phyloP scores from a whole-genome alignment of 2,329 filamentous ascomycete genomes.

The Colletotrichum graminicola region DNA sequence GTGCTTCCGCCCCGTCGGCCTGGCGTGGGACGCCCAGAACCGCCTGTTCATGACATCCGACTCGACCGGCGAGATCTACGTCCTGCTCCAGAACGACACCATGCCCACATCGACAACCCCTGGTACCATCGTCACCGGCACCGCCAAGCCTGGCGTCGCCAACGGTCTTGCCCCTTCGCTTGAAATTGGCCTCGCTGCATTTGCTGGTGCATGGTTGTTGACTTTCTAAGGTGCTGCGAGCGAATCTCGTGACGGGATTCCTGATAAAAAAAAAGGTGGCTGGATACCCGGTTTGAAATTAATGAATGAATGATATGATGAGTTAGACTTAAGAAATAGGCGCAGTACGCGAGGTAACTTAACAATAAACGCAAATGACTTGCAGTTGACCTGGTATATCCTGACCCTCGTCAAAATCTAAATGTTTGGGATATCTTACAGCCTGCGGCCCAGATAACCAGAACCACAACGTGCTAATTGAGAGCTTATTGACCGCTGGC shows the following conservation, averaged over 20 bases:
- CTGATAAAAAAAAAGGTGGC: background rate
- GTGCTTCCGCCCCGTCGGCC: constrained; percentile 74
- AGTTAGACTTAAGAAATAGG: no score
- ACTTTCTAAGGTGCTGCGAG: background rate
- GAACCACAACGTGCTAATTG: background rate
- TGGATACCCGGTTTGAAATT: background rate
- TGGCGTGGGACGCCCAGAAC: constrained; percentile 64
- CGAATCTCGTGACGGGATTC: no score
- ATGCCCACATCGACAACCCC: constrained; percentile 28
- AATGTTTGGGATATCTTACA: background rate
- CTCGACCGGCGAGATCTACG: constrained; percentile 74
- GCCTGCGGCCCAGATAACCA: background rate
- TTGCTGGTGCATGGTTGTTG: background rate
- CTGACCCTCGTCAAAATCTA: no score
- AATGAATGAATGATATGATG: background rate
- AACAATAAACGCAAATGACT: background rate
- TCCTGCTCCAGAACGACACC: constrained; percentile 53
- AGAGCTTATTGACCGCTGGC: background rate
- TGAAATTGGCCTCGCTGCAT: background rate
- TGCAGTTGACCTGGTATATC: background rate
- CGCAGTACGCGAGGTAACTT: background rate
- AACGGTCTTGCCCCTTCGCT: constrained; percentile 8
- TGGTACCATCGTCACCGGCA: constrained; percentile 30
- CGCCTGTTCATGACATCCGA: constrained; percentile 74
- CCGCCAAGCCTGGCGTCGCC: constrained; percentile 22